Evolutionary conservation across 495 filamentous ascomycete genomes (phyloP).

Genomic region (Bryoglossum gracile): DNA sequence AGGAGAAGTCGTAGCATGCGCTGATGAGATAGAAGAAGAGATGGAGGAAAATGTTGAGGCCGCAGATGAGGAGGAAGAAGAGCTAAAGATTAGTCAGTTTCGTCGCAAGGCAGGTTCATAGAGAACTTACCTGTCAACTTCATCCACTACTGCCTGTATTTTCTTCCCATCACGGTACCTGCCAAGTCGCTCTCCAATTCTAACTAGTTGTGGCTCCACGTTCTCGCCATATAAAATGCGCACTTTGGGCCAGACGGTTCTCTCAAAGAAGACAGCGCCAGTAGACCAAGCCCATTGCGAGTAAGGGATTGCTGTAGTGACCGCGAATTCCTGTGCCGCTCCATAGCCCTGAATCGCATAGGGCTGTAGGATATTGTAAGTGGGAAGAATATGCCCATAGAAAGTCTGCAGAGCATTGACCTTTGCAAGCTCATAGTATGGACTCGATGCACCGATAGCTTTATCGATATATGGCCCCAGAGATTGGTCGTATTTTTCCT

Average conservation of each 20-base stretch:
- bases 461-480: slow-evolving; percentile 69
- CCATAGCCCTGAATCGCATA: slow-evolving; percentile 65
- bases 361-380: slow-evolving; percentile 63
- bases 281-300: slow-evolving; percentile 61
- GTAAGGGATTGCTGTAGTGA: slow-evolving; percentile 66
- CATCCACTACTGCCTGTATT: slow-evolving; percentile 49
- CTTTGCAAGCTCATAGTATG: slow-evolving; percentile 63
- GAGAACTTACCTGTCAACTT: slow-evolving; percentile 40
- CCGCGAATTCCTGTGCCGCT: slow-evolving; percentile 55
- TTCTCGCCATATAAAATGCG: slow-evolving; percentile 77
- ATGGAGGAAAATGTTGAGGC: slow-evolving; percentile 19
- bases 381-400: slow-evolving; percentile 63
- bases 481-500: slow-evolving; percentile 57
- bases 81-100: slow-evolving; percentile 12
- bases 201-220: slow-evolving; percentile 89
- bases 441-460: slow-evolving; percentile 46
- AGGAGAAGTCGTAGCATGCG: slow-evolving; percentile 15
- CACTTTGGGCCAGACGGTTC: slow-evolving; percentile 71
- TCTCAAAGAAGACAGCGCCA: slow-evolving; percentile 58
- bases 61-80: slow-evolving; percentile 21
- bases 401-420: slow-evolving; percentile 57
- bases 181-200: slow-evolving; percentile 84
- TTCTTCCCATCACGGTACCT: slow-evolving; percentile 66
- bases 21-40: slow-evolving; percentile 26
- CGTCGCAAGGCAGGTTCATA: neutral